Evolutionary conservation across 2,329 filamentous ascomycete genomes (phyloP).

Genomic region (Aspergillus sp.): DNA sequence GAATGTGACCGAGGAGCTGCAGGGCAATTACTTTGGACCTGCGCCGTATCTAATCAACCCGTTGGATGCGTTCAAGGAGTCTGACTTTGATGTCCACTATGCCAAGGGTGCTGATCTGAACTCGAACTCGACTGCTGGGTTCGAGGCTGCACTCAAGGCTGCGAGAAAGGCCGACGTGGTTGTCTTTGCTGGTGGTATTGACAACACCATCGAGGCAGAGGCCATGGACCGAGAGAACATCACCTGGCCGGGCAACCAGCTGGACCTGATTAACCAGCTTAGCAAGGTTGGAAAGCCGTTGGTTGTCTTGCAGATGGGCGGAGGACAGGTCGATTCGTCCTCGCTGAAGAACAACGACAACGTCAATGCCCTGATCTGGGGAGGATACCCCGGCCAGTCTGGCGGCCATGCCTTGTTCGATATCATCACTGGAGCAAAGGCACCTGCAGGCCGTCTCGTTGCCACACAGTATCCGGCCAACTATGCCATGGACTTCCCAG

Average conservation of each 20-base stretch:
- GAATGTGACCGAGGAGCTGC: constrained; percentile 57
- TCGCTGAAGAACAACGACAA: constrained; percentile 39
- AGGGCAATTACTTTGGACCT: constrained; percentile 59
- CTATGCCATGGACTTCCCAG: constrained; percentile 45
- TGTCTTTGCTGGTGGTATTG: constrained; percentile 44
- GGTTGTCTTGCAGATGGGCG: constrained; percentile 45
- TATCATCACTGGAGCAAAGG: constrained; percentile 42
- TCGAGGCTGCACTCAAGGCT: constrained; percentile 34
- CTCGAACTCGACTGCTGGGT: constrained; percentile 29
- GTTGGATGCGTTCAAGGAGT: constrained; percentile 51
- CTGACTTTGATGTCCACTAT: constrained; percentile 49
- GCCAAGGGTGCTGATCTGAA: constrained; percentile 39
- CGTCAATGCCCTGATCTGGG: constrained; percentile 45
- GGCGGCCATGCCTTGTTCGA: constrained; percentile 45
- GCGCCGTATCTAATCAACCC: constrained; percentile 58
- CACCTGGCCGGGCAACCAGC: constrained; percentile 44
- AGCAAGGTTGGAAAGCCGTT: constrained; percentile 39
- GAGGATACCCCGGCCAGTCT: constrained; percentile 46
- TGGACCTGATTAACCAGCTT: constrained; percentile 41
- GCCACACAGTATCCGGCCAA: constrained; percentile 40
- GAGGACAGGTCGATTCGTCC: constrained; percentile 45
- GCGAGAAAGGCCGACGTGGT: constrained; percentile 39
- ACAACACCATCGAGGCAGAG: constrained; percentile 45
- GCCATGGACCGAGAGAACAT: constrained; percentile 42
- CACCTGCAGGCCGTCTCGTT: constrained; percentile 43